phyloP scores from a whole-genome alignment of 768 basidiomycete genomes.

The Zangia roseola region DNA sequence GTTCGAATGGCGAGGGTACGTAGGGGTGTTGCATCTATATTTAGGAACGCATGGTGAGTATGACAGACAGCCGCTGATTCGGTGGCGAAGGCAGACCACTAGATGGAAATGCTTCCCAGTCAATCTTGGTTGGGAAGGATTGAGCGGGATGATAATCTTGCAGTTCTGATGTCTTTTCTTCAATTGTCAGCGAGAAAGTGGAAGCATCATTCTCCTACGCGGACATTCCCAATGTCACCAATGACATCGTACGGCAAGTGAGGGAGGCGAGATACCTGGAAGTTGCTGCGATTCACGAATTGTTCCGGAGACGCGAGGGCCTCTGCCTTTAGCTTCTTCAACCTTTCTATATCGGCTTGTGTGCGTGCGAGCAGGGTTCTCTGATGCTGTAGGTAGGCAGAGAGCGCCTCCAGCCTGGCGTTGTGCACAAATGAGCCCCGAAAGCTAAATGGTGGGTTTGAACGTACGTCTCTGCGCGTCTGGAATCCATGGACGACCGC shows the following conservation, averaged over 20 bases:
- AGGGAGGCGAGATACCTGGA: conserved; percentile 32
- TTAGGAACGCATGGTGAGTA: conserved; percentile 7
- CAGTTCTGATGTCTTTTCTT: conserved; percentile 43
- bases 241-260: conserved; percentile 12
- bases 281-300: conserved; percentile 32
- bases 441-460: neutral
- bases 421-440: neutral
- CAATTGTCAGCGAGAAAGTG: conserved; percentile 15
- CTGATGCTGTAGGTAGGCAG: conserved; percentile 63
- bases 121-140: conserved; percentile 44
- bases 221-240: conserved; percentile 13
- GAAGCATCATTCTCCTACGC: conserved; percentile 12
- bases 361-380: conserved; percentile 56
- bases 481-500: conserved; percentile 27
- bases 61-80: neutral
- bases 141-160: conserved; percentile 42
- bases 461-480: conserved; percentile 37
- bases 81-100: conserved; percentile 43
- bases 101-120: conserved; percentile 61
- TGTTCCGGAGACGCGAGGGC: conserved; percentile 35
- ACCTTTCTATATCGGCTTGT: conserved; percentile 57
- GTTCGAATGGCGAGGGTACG: conserved; percentile 43
- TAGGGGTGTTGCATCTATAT: conserved; percentile 54
- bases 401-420: conserved; percentile 53
- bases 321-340: conserved; percentile 45